Evolutionary conservation across 345 rosid genomes (phyloP), one percentile per base, ranked within the genome.

Genomic region (Euphorbia peplus): DNA sequence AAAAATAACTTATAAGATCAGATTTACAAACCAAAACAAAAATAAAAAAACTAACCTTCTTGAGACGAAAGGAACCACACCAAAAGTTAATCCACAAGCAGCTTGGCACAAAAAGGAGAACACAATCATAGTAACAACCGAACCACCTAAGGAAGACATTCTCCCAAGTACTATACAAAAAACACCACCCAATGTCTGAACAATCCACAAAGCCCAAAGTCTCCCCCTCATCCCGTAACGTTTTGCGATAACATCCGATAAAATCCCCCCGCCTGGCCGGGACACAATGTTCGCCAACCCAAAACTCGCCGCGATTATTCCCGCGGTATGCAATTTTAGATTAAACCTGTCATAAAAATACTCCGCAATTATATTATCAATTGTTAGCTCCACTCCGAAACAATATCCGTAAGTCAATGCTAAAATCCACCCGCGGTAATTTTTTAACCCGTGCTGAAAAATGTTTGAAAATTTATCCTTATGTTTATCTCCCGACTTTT

Each of bases 361-460:
- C 57, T 93, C 93, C 0, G 98, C 96, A 0, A 93, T 84, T 6
- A 90, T 86, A 81, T 93, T 93, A 78, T 93, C 98, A 3, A 84
- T 60, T 0, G 98, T 87, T 22, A 93, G 71, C 79, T 93, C 98
- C 9, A 90, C 96, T 18, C 98, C 97, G 58, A 90, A 90, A 74
- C 97, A 93, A 58, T 93, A 93, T 4, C 98, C 97, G 41, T 93
- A 93, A n/a, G 92, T 87, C 76, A 90, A 60, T 39, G 90, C 90
- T 63, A 92, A 78, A 42, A 90, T 85, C 93, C 93, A 93, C n/a
- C 90, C 97, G 48, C 97, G 86, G 74, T 93, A 93, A 74, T 93
- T 93, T 15, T 70, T 60, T 19, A 86, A 7, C 0, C 92, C 97
- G 18, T 84, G 32, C 21, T 21, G 73, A 1, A 90, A 79, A 9